phyloP scores from a whole-genome alignment of 163 green algal genomes.

The Trebouxia gelatinosa region DNA sequence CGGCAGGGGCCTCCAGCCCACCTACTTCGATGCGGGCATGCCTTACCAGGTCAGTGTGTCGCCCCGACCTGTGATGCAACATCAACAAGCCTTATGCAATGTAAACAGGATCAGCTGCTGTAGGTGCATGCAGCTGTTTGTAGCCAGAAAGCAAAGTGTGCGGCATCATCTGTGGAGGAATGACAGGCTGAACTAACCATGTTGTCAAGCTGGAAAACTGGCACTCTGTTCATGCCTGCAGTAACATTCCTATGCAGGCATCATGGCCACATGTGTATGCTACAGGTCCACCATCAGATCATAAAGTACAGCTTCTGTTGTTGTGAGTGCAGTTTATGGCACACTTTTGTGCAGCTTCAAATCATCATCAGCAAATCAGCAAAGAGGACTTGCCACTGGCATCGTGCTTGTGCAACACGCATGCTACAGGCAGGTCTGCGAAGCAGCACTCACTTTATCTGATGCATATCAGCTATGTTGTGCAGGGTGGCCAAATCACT shows the following conservation, averaged over 20 bases:
- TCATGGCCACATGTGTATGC: too few species aligned
- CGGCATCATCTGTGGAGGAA: too few species aligned
- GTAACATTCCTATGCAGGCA: too few species aligned
- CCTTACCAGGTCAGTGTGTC: slow-evolving; percentile 58
- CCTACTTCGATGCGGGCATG: slow-evolving; percentile 46
- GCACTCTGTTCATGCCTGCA: too few species aligned
- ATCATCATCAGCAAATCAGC: not conserved
- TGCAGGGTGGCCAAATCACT: slow-evolving; percentile 60
- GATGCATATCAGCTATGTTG: not conserved
- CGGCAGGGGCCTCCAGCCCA: slow-evolving; percentile 42
- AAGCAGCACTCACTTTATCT: not conserved
- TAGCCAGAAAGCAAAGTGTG: not conserved
- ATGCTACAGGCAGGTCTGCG: not conserved
- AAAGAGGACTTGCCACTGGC: not conserved
- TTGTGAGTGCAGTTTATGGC: not conserved
- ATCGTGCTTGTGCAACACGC: not conserved
- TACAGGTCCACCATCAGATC: too few species aligned
- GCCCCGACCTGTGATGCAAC: not conserved
- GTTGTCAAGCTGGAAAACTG: too few species aligned
- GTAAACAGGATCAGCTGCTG: not conserved
- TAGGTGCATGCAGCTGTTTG: not conserved
- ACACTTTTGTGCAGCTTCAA: not conserved
- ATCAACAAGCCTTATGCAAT: not conserved
- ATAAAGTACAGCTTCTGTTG: not conserved
- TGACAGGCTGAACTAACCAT: too few species aligned